Conservation (phyloP, 2,329 filamentous ascomycete genomes). For the Fusarium heterosporum region DNA sequence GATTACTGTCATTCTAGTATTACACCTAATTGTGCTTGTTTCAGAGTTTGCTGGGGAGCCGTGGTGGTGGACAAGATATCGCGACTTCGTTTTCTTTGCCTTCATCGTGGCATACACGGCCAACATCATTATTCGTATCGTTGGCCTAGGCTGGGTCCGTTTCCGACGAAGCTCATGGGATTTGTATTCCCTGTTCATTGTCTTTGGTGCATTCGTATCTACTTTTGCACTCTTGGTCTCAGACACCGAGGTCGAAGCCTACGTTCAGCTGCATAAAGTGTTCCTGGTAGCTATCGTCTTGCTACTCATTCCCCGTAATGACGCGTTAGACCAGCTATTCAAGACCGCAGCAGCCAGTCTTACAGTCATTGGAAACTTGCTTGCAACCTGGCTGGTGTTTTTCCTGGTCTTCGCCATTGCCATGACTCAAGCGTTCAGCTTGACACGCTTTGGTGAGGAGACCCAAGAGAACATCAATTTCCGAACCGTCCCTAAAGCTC, state of each 20-base stretch:
- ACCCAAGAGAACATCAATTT: slow-evolving; percentile 89
- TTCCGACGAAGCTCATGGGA: slow-evolving; percentile 97
- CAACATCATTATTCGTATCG: slow-evolving; percentile 85
- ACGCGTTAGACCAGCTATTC: slow-evolving; percentile 97
- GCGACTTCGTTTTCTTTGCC: slow-evolving; percentile 81
- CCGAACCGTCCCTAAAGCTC: slow-evolving; percentile 89
- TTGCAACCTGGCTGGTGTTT: slow-evolving; percentile 97
- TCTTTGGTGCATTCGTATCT: slow-evolving; percentile 80
- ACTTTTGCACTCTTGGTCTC: slow-evolving; percentile 83
- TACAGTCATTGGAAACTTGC: slow-evolving; percentile 86
- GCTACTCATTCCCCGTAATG: slow-evolving; percentile 93
- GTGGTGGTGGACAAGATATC: slow-evolving; percentile 73
- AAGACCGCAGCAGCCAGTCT: slow-evolving; percentile 97
- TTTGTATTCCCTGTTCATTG: slow-evolving; percentile 83
- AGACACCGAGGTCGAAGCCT: slow-evolving; percentile 68
- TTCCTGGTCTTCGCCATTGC: slow-evolving; percentile 98
- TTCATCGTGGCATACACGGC: slow-evolving; percentile 85
- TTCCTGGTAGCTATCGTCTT: slow-evolving; percentile 92
- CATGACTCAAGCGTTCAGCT: slow-evolving; percentile 92
- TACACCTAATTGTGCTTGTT: slow-evolving; percentile 86
- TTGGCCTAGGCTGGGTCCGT: slow-evolving; percentile 90
- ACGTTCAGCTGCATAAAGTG: slow-evolving; percentile 89
- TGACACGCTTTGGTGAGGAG: slow-evolving; percentile 84
- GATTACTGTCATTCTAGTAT: slow-evolving; percentile 81
- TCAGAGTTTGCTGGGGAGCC: slow-evolving; percentile 87